phyloP scores from a whole-genome alignment of 2,329 filamentous ascomycete species.

The Trichoderma lentiforme region DNA sequence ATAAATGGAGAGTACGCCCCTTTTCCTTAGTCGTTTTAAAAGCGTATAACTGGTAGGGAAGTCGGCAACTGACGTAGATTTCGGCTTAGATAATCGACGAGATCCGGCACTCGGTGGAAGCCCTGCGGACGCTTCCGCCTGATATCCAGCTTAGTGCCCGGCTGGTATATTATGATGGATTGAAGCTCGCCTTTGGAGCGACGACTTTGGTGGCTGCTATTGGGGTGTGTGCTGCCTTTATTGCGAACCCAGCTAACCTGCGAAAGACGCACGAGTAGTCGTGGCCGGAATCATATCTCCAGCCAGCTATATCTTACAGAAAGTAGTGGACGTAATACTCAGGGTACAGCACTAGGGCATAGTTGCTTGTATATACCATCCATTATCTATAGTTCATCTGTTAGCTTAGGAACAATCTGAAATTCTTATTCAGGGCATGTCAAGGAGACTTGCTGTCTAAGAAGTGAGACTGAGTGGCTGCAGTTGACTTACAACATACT shows the following conservation, averaged over 20 bases:
- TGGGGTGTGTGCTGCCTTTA: slow-evolving; percentile 35
- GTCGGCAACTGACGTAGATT: slow-evolving; percentile 23
- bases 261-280: slow-evolving; percentile 27
- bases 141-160: slow-evolving; percentile 56
- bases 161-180: slow-evolving; percentile 57
- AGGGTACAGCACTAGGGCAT: neutral
- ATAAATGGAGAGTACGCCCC: slow-evolving; percentile 55
- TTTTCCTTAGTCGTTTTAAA: neutral
- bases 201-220: slow-evolving; percentile 51
- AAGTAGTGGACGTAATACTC: neutral
- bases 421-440: neutral
- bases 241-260: slow-evolving; percentile 31
- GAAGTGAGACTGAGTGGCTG: neutral
- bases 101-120: slow-evolving; percentile 56
- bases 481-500: too few relatives aligned
- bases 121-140: slow-evolving; percentile 51
- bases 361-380: neutral
- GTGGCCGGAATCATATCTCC: neutral
- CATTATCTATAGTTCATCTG: neutral
- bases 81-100: slow-evolving; percentile 53
- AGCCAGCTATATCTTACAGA: neutral
- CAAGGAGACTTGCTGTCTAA: accelerated
- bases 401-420: neutral
- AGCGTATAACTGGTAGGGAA: neutral
- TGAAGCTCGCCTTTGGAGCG: slow-evolving; percentile 53